These are phyloP conservation scores for Craspedostauros australis DNA, from an alignment of 108 stramenopile genomes.

Conservation along the genomic window DNA sequence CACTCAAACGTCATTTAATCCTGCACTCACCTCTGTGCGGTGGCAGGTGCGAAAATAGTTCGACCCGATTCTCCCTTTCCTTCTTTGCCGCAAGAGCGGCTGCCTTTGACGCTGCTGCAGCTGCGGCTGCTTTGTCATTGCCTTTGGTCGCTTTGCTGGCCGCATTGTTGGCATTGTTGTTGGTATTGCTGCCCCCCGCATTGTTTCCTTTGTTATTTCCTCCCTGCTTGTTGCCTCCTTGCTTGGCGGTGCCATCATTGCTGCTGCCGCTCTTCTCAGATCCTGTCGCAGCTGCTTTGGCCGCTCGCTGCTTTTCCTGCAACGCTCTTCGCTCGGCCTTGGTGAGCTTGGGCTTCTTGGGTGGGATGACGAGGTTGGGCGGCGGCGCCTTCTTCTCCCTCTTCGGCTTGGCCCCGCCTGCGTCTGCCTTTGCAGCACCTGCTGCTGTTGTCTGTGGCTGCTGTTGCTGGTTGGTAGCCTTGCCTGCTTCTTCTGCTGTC, in stretches of 20 bases:
- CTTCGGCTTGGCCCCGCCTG: constrained; percentile 26
- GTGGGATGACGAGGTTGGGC: constrained; percentile 60
- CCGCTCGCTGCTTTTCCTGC: constrained; percentile 90
- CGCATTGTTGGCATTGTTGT: constrained; percentile 9
- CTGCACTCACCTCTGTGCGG: constrained; percentile 44
- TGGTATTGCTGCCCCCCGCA: neutral
- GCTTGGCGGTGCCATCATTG: constrained; percentile 5
- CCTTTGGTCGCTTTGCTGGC: constrained; percentile 3
- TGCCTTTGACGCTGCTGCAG: neutral
- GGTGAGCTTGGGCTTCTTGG: constrained; percentile 83
- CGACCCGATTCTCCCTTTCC: constrained; percentile 40
- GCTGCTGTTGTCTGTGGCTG: neutral
- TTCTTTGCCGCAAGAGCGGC: neutral
- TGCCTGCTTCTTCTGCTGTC: too few relatives aligned
- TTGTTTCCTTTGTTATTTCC: neutral
- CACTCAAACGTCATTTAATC: neutral
- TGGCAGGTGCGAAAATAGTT: constrained; percentile 86
- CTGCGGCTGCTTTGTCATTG: constrained; percentile 1
- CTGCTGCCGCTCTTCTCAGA: constrained; percentile 6
- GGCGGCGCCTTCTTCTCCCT: constrained; percentile 56
- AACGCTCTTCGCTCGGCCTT: constrained; percentile 92
- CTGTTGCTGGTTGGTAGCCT: too few relatives aligned
- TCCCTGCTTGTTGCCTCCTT: neutral
- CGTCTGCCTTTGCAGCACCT: neutral
- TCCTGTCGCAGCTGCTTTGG: constrained; percentile 63